phyloP scores from a whole-genome alignment of 169 alveolate genomes.

The Perkinsus olseni region DNA sequence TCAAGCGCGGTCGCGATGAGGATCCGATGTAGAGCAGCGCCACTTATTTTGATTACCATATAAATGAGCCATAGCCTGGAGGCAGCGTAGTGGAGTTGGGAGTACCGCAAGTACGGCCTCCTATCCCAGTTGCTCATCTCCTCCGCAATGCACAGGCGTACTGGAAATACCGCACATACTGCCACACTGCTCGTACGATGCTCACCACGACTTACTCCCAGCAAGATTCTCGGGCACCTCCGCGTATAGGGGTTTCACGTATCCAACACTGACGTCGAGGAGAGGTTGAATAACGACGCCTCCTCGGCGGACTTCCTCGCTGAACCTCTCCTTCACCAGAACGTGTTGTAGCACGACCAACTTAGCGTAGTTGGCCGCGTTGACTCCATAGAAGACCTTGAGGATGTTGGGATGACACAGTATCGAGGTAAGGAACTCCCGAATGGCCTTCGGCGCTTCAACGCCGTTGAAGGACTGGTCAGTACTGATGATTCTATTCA shows the following conservation, averaged over 20 bases:
- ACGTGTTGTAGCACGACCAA: neutral
- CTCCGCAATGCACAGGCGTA: neutral
- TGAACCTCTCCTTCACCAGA: neutral
- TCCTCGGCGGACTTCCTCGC: neutral
- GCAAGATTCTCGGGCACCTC: neutral
- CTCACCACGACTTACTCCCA: neutral
- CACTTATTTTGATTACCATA: no score
- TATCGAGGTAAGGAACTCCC: neutral
- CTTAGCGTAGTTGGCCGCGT: neutral
- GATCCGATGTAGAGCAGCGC: no score
- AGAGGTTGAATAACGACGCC: neutral
- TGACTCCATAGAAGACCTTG: neutral
- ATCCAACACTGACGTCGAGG: neutral
- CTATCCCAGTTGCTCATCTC: neutral
- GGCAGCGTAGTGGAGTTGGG: neutral
- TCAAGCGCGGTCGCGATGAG: no score
- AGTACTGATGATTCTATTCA: neutral
- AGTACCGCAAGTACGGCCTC: neutral
- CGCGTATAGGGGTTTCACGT: neutral
- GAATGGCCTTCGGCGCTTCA: neutral
- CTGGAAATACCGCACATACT: neutral
- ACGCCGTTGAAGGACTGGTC: neutral
- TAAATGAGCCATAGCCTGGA: neutral
- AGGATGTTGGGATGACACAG: neutral
- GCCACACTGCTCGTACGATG: neutral